Conservation (phyloP, 192 early-diverging fungal species). For the Backusella tuberculispora region DNA sequence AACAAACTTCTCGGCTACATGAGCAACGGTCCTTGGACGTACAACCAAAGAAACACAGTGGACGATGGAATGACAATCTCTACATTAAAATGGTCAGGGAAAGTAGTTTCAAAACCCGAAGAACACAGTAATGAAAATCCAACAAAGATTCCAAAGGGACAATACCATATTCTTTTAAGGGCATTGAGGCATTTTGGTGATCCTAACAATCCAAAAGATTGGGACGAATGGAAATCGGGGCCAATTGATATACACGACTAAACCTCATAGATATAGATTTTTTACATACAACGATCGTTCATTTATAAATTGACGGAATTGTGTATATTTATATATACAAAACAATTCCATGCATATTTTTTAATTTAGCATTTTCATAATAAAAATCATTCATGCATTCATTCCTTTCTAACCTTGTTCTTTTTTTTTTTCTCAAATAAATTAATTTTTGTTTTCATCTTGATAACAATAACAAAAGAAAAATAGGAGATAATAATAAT, state of each 20-base stretch:
- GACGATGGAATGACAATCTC: conserved; percentile 25
- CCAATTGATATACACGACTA: conserved; percentile 13
- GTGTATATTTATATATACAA: neutral
- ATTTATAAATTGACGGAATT: neutral
- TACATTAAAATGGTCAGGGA: conserved; percentile 26
- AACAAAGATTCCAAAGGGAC: conserved; percentile 22
- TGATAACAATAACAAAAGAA: neutral
- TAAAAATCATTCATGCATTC: conserved; percentile 12
- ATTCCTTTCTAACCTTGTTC: neutral
- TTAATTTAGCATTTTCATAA: conserved; percentile 5
- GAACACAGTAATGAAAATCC: neutral
- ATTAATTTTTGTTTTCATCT: neutral
- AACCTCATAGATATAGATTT: neutral
- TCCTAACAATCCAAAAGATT: conserved; percentile 29
- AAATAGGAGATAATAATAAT: neutral
- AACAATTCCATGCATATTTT: neutral
- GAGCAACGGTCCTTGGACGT: conserved; percentile 6
- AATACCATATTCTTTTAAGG: conserved; percentile 28
- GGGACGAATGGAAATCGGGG: conserved; percentile 27
- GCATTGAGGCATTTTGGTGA: conserved; percentile 41
- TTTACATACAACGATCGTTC: neutral
- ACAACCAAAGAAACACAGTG: conserved; percentile 29
- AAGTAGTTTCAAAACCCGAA: neutral
- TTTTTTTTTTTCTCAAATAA: neutral
- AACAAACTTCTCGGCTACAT: conserved; percentile 13